Evolutionary conservation across 75 land plant species (phyloP).

Genomic region (Cupressus sempervirens): DNA sequence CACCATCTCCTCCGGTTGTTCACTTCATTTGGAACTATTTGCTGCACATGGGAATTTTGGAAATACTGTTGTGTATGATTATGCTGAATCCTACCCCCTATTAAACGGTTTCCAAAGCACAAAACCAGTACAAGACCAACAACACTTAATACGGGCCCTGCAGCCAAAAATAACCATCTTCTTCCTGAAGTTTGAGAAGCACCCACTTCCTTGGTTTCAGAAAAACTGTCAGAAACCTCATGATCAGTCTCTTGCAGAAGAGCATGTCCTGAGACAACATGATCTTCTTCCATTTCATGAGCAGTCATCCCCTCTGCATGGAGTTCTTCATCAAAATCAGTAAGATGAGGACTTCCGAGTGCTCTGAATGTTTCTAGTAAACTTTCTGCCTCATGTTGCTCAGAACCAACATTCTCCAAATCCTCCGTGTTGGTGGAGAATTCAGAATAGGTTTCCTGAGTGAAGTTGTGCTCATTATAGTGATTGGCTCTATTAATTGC

Average conservation of each 20-base stretch:
- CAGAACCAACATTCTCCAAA: conserved; percentile 2
- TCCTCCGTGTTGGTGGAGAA: not conserved
- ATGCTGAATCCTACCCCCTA: conserved; percentile 12
- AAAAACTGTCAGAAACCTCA: conserved; percentile 3
- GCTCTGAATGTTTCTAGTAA: not conserved
- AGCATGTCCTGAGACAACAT: not conserved
- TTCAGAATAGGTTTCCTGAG: conserved; percentile 5
- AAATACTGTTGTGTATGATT: not conserved
- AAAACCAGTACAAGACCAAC: conserved; percentile 50
- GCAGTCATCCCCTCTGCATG: not conserved
- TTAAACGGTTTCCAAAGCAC: conserved; percentile 44
- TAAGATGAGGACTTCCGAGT: not conserved
- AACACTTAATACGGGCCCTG: conserved; percentile 59
- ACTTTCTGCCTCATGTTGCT: conserved; percentile 8
- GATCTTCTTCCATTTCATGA: conserved; percentile 5
- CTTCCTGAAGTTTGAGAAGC: conserved; percentile 13
- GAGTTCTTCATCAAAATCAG: not conserved
- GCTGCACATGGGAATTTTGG: not conserved
- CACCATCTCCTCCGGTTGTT: conserved; percentile 12
- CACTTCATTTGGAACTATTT: conserved; percentile 6
- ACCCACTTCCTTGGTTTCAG: not conserved
- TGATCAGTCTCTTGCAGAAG: not conserved
- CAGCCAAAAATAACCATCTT: conserved; percentile 37
- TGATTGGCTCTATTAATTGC: conserved; percentile 1
- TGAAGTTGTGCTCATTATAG: conserved; percentile 1